Conservation (phyloP, 1,284 basidiomycete genomes). For the Leccinum ambiguum region DNA sequence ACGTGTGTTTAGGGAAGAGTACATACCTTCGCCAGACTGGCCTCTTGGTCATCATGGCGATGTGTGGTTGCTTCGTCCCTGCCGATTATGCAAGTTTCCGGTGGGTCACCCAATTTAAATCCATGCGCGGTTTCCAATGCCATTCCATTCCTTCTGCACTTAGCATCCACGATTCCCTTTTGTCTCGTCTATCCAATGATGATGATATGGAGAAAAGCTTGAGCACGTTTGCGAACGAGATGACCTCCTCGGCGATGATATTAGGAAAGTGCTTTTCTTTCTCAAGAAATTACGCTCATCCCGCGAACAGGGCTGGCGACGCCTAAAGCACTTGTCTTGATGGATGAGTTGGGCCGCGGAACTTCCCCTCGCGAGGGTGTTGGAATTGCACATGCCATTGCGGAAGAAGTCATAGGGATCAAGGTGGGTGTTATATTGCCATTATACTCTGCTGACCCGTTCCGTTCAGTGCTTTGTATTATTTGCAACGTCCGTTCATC, state of each 20-base stretch:
- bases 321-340: constrained; percentile 69
- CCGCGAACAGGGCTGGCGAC: constrained; percentile 67
- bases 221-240: constrained; percentile 93
- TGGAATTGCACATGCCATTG: constrained; percentile 91
- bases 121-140: neutral
- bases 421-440: constrained; percentile 48
- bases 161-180: constrained; percentile 79
- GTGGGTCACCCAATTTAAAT: constrained; percentile 34
- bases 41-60: constrained; percentile 81
- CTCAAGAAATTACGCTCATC: neutral
- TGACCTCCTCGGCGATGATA: constrained; percentile 89
- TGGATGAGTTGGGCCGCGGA: constrained; percentile 91
- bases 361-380: constrained; percentile 86
- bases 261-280: constrained; percentile 47
- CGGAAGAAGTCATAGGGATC: constrained; percentile 76
- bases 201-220: constrained; percentile 86
- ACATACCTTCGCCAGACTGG: constrained; percentile 90
- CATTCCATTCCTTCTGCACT: neutral
- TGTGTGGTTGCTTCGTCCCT: constrained; percentile 89
- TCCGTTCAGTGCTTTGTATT: constrained; percentile 73
- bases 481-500: constrained; percentile 76
- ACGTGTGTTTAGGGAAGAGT: constrained; percentile 68
- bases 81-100: constrained; percentile 87
- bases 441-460: constrained; percentile 6
- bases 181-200: constrained; percentile 90